Conservation (phyloP, 805 yeast genomes). For the Metschnikowia corniflorae region DNA sequence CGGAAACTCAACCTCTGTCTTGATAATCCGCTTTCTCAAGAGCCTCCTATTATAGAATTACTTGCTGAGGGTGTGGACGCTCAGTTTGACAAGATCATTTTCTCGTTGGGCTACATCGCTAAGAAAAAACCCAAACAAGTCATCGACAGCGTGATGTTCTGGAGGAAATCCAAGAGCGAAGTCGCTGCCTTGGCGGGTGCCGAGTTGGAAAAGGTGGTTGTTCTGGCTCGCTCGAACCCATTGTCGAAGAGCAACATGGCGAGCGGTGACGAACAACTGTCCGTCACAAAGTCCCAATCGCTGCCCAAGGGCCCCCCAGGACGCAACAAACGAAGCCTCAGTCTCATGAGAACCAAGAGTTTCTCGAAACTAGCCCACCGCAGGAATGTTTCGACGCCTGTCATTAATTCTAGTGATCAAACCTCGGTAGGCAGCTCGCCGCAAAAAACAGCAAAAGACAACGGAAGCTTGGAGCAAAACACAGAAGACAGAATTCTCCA, state of each 20-base stretch:
- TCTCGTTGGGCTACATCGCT: slow-evolving; percentile 87
- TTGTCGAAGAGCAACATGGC: not conserved
- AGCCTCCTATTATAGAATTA: slow-evolving; percentile 69
- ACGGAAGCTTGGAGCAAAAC: slow-evolving; percentile 10
- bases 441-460: slow-evolving; percentile 1
- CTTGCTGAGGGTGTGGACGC: slow-evolving; percentile 85
- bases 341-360: slow-evolving; percentile 39
- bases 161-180: slow-evolving; percentile 94
- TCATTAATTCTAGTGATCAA: slow-evolving; percentile 16
- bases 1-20: slow-evolving; percentile 74
- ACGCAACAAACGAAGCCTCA: slow-evolving; percentile 37
- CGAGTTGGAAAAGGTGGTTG: slow-evolving; percentile 34
- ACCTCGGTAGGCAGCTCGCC: not conserved
- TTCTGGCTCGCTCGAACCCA: slow-evolving; percentile 23
- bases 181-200: slow-evolving; percentile 52
- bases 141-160: slow-evolving; percentile 95
- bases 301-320: slow-evolving; percentile 4
- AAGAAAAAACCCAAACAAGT: slow-evolving; percentile 90
- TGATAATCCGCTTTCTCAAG: slow-evolving; percentile 59
- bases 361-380: slow-evolving; percentile 41
- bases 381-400: slow-evolving; percentile 48
- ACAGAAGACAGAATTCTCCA: slow-evolving; percentile 31
- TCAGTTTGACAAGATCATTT: slow-evolving; percentile 78
- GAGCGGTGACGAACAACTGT: not conserved
- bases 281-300: slow-evolving; percentile 3